These are phyloP conservation scores for Tetrahymena borealis DNA, from an alignment of 73 alveolate genomes.

Conservation along the genomic window DNA sequence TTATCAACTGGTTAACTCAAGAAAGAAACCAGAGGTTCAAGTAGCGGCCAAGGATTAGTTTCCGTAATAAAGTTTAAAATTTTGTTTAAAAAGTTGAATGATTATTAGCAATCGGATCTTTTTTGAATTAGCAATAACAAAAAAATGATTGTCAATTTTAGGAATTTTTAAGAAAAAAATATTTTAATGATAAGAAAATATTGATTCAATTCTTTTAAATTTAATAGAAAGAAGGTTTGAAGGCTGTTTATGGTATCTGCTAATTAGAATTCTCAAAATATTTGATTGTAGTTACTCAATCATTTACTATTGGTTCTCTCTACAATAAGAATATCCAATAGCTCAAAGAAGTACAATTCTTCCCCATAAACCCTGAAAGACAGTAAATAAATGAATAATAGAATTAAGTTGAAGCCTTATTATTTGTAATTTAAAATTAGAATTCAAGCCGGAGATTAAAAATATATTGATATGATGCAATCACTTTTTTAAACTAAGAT, in stretches of 20 bases:
- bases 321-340: constrained; percentile 8
- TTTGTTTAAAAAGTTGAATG: neutral
- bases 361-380: constrained; percentile 15
- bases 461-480: constrained; percentile 11
- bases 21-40: neutral
- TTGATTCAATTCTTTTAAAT: neutral
- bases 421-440: neutral
- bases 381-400: neutral
- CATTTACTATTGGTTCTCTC: constrained; percentile 8
- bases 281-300: constrained; percentile 15
- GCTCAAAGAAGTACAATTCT: constrained; percentile 8
- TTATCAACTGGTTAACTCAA: neutral
- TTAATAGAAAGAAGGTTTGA: neutral
- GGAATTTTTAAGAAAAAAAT: neutral
- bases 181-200: neutral
- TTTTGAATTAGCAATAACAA: neutral
- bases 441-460: constrained; percentile 3
- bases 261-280: constrained; percentile 4
- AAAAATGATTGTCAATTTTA: neutral
- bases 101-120: neutral
- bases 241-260: constrained; percentile 32
- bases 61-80: neutral
- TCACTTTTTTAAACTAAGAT: constrained; percentile 20
- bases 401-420: neutral
- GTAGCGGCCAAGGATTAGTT: neutral